A percentile compares a stretch with the other conserved stretches of the same genome.
Evolutionary conservation across 495 filamentous ascomycete species (phyloP).

Genomic region (Penicillium cosmopolitanum): DNA sequence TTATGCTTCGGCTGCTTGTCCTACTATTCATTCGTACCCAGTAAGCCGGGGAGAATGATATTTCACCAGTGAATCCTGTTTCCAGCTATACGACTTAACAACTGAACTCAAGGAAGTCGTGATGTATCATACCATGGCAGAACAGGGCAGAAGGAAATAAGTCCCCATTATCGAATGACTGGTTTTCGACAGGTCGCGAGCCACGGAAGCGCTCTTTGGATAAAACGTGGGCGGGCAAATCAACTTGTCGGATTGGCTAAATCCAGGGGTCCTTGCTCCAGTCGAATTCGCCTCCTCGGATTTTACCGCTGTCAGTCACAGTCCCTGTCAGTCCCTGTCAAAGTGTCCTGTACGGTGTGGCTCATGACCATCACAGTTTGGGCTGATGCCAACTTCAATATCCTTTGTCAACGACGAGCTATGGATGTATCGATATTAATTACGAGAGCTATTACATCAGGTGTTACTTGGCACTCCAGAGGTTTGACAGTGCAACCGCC

Average conservation of each 20-base stretch:
- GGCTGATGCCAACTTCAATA: slow-evolving; percentile 15
- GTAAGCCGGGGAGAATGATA: too few relatives aligned
- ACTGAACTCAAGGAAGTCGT: background rate
- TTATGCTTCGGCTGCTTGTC: too few relatives aligned
- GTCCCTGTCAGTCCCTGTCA: slow-evolving; percentile 18
- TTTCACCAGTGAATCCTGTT: too few relatives aligned
- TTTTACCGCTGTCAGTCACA: slow-evolving; percentile 13
- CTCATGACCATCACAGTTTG: slow-evolving; percentile 7
- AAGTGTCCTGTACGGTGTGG: slow-evolving; percentile 7
- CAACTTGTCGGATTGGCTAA: slow-evolving; percentile 1
- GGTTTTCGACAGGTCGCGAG: slow-evolving; percentile 17
- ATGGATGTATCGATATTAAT: background rate
- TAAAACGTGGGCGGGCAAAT: slow-evolving; percentile 19
- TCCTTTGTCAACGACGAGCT: slow-evolving; percentile 10
- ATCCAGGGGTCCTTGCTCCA: slow-evolving; percentile 8
- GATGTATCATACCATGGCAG: background rate
- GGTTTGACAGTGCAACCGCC: slow-evolving; percentile 19
- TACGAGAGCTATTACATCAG: slow-evolving; percentile 34
- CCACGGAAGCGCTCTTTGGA: slow-evolving; percentile 26
- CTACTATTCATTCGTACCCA: too few relatives aligned
- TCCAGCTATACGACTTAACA: too few relatives aligned
- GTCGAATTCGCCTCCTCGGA: slow-evolving; percentile 23
- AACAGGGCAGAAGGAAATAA: slow-evolving; percentile 6
- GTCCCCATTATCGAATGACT: slow-evolving; percentile 8
- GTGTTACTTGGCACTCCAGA: background rate